Evolutionary conservation across 768 basidiomycete species (phyloP).

Genomic region (Suillus luteus): DNA sequence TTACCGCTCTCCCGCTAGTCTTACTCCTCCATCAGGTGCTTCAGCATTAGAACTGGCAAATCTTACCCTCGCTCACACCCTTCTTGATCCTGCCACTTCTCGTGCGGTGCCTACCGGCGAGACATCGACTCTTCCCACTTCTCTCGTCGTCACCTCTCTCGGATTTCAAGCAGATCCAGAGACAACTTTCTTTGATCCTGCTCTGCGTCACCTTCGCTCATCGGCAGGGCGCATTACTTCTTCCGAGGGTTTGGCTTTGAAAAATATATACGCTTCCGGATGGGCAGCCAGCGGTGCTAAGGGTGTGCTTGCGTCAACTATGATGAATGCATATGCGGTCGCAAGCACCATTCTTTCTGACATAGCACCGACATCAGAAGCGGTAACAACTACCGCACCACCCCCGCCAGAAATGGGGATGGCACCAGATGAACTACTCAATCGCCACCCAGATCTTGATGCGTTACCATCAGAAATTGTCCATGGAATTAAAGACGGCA

Average conservation of each 20-base stretch:
- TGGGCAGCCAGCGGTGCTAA: slow-evolving; percentile 93
- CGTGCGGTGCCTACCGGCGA: slow-evolving; percentile 58
- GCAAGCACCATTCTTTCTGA: slow-evolving; percentile 73
- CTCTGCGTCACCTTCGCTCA: slow-evolving; percentile 57
- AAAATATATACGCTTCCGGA: slow-evolving; percentile 85
- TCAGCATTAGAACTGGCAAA: slow-evolving; percentile 31
- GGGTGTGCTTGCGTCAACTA: slow-evolving; percentile 89
- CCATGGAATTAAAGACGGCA: slow-evolving; percentile 40
- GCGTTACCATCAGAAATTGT: slow-evolving; percentile 50
- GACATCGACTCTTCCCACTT: slow-evolving; percentile 56
- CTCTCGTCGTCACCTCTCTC: slow-evolving; percentile 83
- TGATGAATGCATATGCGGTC: slow-evolving; percentile 87
- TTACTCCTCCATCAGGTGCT: slow-evolving; percentile 33
- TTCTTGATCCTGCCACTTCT: slow-evolving; percentile 48
- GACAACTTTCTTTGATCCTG: slow-evolving; percentile 59
- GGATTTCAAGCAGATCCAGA: slow-evolving; percentile 79
- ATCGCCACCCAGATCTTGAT: slow-evolving; percentile 42
- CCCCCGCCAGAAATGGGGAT: slow-evolving; percentile 12
- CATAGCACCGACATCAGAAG: slow-evolving; percentile 33
- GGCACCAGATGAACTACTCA: slow-evolving; percentile 31
- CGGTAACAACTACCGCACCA: slow-evolving; percentile 14
- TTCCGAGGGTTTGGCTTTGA: slow-evolving; percentile 39
- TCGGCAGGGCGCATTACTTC: slow-evolving; percentile 51
- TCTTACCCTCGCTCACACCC: slow-evolving; percentile 64
- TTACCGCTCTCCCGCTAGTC: slow-evolving; percentile 66